Evolutionary conservation across 2,329 filamentous ascomycete genomes (phyloP).

Genomic region (Claviceps purpurea): DNA sequence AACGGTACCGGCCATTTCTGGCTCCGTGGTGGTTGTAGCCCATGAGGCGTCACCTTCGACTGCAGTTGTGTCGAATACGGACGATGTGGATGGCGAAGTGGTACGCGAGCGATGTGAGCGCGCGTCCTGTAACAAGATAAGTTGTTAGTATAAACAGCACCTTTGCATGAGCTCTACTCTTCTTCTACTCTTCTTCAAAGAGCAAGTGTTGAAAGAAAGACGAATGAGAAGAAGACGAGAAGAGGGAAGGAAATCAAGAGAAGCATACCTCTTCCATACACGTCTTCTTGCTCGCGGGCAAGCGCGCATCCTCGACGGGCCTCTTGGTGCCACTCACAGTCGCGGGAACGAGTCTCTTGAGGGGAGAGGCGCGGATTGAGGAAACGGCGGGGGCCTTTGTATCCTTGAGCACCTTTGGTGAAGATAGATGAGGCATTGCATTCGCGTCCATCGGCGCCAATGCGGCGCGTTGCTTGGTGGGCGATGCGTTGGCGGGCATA

Average conservation of each 20-base stretch:
- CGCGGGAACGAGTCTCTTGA: constrained; percentile 5
- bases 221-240: not conserved
- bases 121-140: constrained; percentile 1
- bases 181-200: not conserved
- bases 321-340: constrained; percentile 14
- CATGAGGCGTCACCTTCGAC: constrained; percentile 36
- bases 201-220: too few relatives aligned
- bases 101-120: constrained; percentile 13
- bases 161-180: not conserved
- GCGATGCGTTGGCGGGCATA: constrained; percentile 14
- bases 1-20: constrained; percentile 18
- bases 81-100: constrained; percentile 29
- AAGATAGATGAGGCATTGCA: constrained; percentile 20
- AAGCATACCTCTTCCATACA: constrained; percentile 20
- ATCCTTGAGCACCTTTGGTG: constrained; percentile 7
- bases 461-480: constrained; percentile 35
- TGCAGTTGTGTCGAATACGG: constrained; percentile 35
- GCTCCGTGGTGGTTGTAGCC: constrained; percentile 36
- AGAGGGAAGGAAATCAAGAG: not conserved
- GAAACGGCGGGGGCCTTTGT: not conserved
- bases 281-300: constrained; percentile 18
- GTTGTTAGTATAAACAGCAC: constrained; percentile 4
- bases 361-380: constrained; percentile 5
- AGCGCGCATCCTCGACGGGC: constrained; percentile 11
- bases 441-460: constrained; percentile 34